Evolutionary conservation across 1,284 basidiomycete species (phyloP), one percentile per base, ranked within the genome.

Genomic region (Moesziomyces parantarcticus): DNA sequence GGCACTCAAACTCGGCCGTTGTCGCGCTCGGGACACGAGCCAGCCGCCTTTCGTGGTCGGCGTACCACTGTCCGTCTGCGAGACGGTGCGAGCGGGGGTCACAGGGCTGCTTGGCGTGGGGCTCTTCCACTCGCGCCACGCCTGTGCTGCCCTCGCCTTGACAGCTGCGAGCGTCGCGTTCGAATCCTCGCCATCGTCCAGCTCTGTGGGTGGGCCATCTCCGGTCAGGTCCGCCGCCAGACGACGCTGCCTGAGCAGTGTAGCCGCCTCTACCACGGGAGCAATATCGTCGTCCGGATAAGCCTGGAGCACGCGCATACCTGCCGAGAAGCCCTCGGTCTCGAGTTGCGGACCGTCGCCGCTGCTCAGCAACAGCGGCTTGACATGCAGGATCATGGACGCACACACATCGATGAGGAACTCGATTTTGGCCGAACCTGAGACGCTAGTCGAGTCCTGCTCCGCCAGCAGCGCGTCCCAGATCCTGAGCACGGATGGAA

Each of bases 401-500:
- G 78, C 79, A 49, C 77, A 79, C 4, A 83, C 53, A 44, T 83
- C 80, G 46, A 83, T 75, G 14, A 83, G 61, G 20, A 82, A 79
- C n/a, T 77, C 76, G 52, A 82, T 72, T 57, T 79, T 81, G n/a
- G 71, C 66, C 13, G 69, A 66, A 6, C 56, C 50, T 5, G 58
- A 21, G 7, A 54, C 53, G 23, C 46, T 50, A 1, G 50, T 52
- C 21, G 59, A 48, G 32, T 60, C 66, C 26, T 77, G 63, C 55
- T 83, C 77, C 2, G 79, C 69, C 11, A 83, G 56, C 11, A 83
- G 48, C 2, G 75, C 75, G 48, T 83, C 82, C 82, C 82, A 83
- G 20, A 83, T 52, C 8, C 71, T 61, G 42, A 76, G 46, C n/a
- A 83, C 75, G 3, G 76, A 77, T 0, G 72, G 76, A 7, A 78